Evolutionary conservation across 495 filamentous ascomycete species (phyloP).

Genomic region (Daldinia vernicosa): DNA sequence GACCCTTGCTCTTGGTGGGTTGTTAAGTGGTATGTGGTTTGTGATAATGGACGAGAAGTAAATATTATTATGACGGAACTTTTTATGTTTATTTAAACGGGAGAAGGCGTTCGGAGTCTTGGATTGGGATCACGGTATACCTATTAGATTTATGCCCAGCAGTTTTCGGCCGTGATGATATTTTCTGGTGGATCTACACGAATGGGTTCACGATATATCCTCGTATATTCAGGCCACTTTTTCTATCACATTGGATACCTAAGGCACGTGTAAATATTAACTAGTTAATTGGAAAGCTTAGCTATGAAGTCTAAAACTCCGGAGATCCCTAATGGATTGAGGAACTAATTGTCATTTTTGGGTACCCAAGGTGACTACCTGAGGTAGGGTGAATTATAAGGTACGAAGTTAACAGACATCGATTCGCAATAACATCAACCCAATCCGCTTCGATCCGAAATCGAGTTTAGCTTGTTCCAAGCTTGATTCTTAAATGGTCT

Average conservation of each 20-base stretch:
- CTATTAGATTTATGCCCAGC: neutral
- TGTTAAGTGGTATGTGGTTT: slow-evolving; percentile 50
- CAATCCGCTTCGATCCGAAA: too few species aligned
- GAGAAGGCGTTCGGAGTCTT: slow-evolving; percentile 16
- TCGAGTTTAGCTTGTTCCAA: too few species aligned
- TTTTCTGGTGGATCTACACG: neutral
- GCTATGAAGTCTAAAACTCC: neutral
- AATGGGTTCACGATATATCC: neutral
- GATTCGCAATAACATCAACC: too few species aligned
- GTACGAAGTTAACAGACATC: too few species aligned
- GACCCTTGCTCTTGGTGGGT: slow-evolving; percentile 55
- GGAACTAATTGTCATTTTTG: too few species aligned
- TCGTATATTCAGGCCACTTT: neutral
- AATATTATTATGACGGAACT: neutral
- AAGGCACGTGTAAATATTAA: neutral
- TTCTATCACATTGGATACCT: neutral
- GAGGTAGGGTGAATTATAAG: too few species aligned
- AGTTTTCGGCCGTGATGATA: neutral
- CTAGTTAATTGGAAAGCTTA: neutral
- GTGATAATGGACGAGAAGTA: slow-evolving; percentile 21
- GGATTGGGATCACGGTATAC: neutral
- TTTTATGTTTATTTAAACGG: neutral
- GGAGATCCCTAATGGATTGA: neutral
- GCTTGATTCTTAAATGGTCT: too few species aligned
- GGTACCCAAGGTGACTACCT: too few species aligned